Evolutionary conservation across 2,329 filamentous ascomycete species (phyloP), one percentile per base, ranked within the genome.

Genomic region (Aspergillus sp.): DNA sequence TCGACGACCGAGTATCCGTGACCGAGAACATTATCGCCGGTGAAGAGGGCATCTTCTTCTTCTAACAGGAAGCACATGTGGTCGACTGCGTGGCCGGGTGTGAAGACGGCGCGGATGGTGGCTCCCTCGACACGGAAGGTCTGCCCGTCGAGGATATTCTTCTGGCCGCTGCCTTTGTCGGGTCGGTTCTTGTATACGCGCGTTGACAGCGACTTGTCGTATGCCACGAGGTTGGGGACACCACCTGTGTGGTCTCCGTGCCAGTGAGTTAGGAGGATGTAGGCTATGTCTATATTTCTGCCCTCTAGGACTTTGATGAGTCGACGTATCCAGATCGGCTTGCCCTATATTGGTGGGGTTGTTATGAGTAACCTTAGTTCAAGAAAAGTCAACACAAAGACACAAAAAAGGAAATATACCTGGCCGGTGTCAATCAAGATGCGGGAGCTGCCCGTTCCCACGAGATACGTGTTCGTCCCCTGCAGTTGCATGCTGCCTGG

Each of bases 21-120:
- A 0, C 91, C 91, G 0, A 94, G 82, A 0, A 94, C 86, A 69
- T 92, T 93, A 75, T 94, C 91, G 2, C 88, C 91, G 0, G 91
- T 93, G 72, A 94, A 92, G 80, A 94, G 85, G 52, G 89, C 89
- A 60, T 90, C 83, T 71, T 93, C 83, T 67, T 93, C 90, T 45
- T 87, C 83, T 1, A 93, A 76, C 1, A 91, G 71, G 61, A 94
- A 87, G n/a, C 84, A 87, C 81, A 91, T 87, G 69, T 95, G 92
- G 70, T 96, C 92, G 1, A 79, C 78, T 0, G 91, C 87, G 70
- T 96, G 92, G 1, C 92, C 89, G 0, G 88, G 88, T 3, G 81
- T 84, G 68, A 85, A 71, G 1, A 81, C 52, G 1, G 79, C 77
- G 0, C 67, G 71, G 31, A 80, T 53, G 0, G 76, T 80, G 5